Base-by-base conservation (phyloP, 768 basidiomycete species). In the Amanita pseudoporphyria region DNA sequence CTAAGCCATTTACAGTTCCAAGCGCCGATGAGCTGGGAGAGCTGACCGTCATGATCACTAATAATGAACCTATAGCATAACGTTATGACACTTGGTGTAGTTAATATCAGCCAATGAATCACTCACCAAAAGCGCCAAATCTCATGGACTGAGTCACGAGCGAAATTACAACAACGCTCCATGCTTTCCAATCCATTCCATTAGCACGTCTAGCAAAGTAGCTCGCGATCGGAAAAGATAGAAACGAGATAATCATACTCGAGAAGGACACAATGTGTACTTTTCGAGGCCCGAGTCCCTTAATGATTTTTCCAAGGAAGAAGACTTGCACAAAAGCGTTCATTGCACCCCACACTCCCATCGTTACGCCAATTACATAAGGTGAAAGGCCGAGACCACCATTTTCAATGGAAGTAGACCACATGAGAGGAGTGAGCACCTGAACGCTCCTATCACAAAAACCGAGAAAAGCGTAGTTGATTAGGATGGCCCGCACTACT, bases 381-480 rank as follows among this genome's bases (percentile, higher is more conserved):
- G 79, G 73, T 24, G 68, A 60, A 31, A 81, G 62, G 10, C 78
- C 78, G 18, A 82, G 70, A 0, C 81, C 82, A 14, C 82, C 81
- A 3, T 72, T 60, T 6, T 61, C 59, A 42, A 76, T 60, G 1
- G 83, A 76, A 0, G 79, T 78, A 19, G 77, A 73, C 47, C 60
- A 66, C 45, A 67, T 53, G 28, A 68, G 59, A 9, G 65, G 62
- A n/a, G 30, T 19, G 21, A 41, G 40, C 21, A n/a, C 19, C 10
- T 45, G 42, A 42, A 28, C 14, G 38, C 18, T 14, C 36, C 41
- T 38, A 19, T 47, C 21, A n/a, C 26, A 41, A 18, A 28, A 9
- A 10, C 28, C 21, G 31, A 9, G 6, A 36, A 35, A 30, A 45
- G 35, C 44, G 30, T 32, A 36, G 44, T 30, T 45, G 3, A 30